Percentiles rank a stretch among this genome's conserved stretches.
phyloP scores from a whole-genome alignment of 106 monocot genomes.

The Hemerocallis citrina region DNA sequence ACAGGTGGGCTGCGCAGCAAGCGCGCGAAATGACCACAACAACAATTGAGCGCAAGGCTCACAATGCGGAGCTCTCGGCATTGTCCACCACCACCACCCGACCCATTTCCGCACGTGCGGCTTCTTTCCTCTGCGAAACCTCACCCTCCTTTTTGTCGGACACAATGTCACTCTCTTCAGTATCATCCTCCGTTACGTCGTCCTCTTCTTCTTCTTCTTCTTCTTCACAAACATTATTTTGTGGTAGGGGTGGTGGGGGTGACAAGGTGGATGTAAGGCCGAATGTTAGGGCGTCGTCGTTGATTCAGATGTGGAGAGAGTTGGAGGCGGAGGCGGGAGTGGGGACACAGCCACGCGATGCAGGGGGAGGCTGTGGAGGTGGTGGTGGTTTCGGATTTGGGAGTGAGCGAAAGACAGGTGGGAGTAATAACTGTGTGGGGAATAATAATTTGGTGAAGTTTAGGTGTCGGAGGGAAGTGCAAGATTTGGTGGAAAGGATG shows the following conservation, averaged over 20 bases:
- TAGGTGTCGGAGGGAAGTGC: slow-evolving; percentile 22
- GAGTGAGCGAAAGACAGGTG: too few relatives aligned
- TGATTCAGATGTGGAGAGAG: slow-evolving; percentile 94
- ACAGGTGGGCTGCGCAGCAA: slow-evolving; percentile 52
- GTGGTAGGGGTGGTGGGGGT: too few relatives aligned
- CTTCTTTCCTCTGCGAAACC: slow-evolving; percentile 25
- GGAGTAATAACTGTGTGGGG: too few relatives aligned
- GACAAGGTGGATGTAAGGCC: slow-evolving; percentile 7
- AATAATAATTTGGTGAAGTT: too few relatives aligned
- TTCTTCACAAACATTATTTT: too few relatives aligned
- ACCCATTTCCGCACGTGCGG: slow-evolving; percentile 53
- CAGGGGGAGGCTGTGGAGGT: neutral
- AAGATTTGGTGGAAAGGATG: slow-evolving; percentile 32
- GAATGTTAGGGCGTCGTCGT: slow-evolving; percentile 60
- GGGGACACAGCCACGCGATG: too few relatives aligned
- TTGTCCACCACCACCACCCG: slow-evolving; percentile 22
- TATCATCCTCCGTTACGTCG: neutral
- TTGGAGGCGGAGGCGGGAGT: slow-evolving; percentile 63
- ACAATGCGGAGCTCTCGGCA: slow-evolving; percentile 64
- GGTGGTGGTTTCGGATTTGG: slow-evolving; percentile 16
- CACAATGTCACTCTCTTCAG: too few relatives aligned
- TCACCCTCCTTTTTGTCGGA: too few relatives aligned
- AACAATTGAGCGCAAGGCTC: slow-evolving; percentile 44
- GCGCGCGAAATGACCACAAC: slow-evolving; percentile 40
- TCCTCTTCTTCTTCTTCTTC: neutral